Evolutionary conservation across 371 early-diverging fungal species (phyloP).

Genomic region (Mortierella sp.): DNA sequence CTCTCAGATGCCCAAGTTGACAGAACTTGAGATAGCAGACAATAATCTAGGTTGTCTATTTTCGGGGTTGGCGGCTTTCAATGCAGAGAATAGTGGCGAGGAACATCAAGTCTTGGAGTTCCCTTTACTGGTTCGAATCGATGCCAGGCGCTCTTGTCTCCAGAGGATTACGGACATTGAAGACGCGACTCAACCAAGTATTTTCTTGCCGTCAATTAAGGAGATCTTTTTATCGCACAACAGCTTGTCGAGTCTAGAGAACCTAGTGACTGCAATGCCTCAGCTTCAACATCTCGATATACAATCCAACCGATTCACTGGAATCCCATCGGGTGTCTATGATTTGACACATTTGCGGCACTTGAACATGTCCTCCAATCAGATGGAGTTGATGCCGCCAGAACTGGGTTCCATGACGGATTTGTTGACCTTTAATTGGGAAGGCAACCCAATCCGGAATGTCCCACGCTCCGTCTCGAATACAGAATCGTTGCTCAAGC

Average conservation of each 20-base stretch:
- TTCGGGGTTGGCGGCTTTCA: constrained; percentile 17
- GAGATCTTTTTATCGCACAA: constrained; percentile 68
- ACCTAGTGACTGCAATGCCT: constrained; percentile 47
- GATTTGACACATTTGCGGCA: constrained; percentile 61
- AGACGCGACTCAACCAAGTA: constrained; percentile 27
- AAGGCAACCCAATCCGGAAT: constrained; percentile 68
- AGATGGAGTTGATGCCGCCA: constrained; percentile 60
- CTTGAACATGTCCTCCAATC: constrained; percentile 74
- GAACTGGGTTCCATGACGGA: constrained; percentile 63
- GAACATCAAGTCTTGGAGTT: constrained; percentile 22
- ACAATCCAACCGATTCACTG: constrained; percentile 66
- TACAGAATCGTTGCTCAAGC: constrained; percentile 62
- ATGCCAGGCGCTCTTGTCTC: constrained; percentile 66
- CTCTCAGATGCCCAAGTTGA: constrained; percentile 55
- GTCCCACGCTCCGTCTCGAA: constrained; percentile 55
- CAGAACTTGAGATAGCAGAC: constrained; percentile 61
- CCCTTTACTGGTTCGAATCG: constrained; percentile 62
- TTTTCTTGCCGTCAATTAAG: constrained; percentile 62
- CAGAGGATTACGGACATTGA: constrained; percentile 28
- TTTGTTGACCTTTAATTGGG: constrained; percentile 62
- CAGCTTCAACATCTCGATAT: constrained; percentile 72
- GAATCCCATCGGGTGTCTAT: constrained; percentile 64
- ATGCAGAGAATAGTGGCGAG: background rate
- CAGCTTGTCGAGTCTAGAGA: constrained; percentile 46
- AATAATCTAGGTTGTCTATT: constrained; percentile 55